Conservation (phyloP, 2,329 filamentous ascomycete genomes). For the Akanthomyces lecanii region DNA sequence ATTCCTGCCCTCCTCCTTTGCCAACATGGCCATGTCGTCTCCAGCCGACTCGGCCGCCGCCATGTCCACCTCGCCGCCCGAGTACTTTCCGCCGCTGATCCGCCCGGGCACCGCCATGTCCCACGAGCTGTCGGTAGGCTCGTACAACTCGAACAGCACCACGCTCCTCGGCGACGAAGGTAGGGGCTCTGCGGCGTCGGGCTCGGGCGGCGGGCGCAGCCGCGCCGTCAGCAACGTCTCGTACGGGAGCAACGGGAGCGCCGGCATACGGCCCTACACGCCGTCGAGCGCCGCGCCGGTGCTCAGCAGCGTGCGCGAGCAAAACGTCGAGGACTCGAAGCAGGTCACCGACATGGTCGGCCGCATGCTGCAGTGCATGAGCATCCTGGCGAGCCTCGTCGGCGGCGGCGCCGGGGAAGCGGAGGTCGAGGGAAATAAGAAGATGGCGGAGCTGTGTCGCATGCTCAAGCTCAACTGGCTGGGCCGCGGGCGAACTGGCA, state of each 20-base stretch:
- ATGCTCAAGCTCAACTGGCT: constrained; percentile 97
- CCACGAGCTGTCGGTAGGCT: constrained; percentile 69
- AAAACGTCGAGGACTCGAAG: constrained; percentile 64
- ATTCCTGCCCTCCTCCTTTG: constrained; percentile 56
- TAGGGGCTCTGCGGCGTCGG: constrained; percentile 39
- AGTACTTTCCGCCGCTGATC: constrained; percentile 41
- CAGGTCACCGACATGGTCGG: constrained; percentile 92
- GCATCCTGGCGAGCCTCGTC: constrained; percentile 74
- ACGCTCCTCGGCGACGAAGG: constrained; percentile 65
- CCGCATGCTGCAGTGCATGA: constrained; percentile 93
- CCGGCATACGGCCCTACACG: constrained; percentile 49
- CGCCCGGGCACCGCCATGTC: constrained; percentile 72
- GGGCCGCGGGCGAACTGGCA: constrained; percentile 79
- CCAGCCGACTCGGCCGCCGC: constrained; percentile 49
- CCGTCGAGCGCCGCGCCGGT: constrained; percentile 36
- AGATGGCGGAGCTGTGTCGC: constrained; percentile 78
- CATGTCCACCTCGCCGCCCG: constrained; percentile 48
- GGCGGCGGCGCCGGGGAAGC: constrained; percentile 52
- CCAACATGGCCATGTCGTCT: constrained; percentile 49
- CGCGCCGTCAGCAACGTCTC: constrained; percentile 85
- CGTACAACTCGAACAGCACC: constrained; percentile 74
- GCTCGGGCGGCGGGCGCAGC: constrained; percentile 53
- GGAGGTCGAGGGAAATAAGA: constrained; percentile 68
- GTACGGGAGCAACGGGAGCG: constrained; percentile 51
- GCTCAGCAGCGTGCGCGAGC: constrained; percentile 46